A percentile compares a stretch with the other conserved stretches of the same genome.
Evolutionary conservation across 108 stramenopile species (phyloP).

Genomic region (Skeletonema potamos): DNA sequence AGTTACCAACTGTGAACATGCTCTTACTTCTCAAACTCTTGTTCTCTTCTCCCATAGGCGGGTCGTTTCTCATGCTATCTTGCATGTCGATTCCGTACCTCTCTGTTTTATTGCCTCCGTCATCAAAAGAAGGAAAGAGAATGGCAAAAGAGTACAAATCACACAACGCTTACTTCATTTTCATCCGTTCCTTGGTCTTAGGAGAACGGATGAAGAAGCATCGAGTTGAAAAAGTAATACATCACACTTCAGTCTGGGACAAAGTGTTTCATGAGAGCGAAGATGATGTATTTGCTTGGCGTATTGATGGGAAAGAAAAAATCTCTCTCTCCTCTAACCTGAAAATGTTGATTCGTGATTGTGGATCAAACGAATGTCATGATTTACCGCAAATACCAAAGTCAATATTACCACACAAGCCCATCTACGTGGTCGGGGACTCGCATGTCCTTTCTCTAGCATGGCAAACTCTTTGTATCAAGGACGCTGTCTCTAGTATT

Average conservation of each 20-base stretch:
- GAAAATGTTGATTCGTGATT: neutral
- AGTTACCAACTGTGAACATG: conserved; percentile 39
- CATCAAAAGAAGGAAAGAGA: conserved; percentile 24
- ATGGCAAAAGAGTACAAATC: conserved; percentile 47
- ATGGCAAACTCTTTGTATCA: conserved; percentile 55
- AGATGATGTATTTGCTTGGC: neutral
- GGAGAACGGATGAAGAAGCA: conserved; percentile 54
- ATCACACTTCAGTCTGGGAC: conserved; percentile 58
- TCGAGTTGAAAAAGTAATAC: neutral
- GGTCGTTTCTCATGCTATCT: conserved; percentile 39
- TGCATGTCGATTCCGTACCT: conserved; percentile 38
- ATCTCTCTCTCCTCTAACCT: neutral
- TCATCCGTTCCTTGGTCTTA: conserved; percentile 49
- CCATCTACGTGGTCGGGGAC: conserved; percentile 56
- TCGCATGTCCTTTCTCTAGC: conserved; percentile 62
- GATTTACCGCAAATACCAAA: neutral
- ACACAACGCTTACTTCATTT: conserved; percentile 57
- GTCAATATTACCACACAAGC: conserved; percentile 10
- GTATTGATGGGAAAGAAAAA: neutral
- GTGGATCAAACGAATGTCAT: neutral
- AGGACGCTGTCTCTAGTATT: neutral
- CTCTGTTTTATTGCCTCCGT: conserved; percentile 12
- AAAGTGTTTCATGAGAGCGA: conserved; percentile 8
- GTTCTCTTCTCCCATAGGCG: conserved; percentile 42
- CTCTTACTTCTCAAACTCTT: conserved; percentile 53